Evolutionary conservation across 2,329 filamentous ascomycete genomes (phyloP).

Genomic region (Sporothrix brasiliensis): DNA sequence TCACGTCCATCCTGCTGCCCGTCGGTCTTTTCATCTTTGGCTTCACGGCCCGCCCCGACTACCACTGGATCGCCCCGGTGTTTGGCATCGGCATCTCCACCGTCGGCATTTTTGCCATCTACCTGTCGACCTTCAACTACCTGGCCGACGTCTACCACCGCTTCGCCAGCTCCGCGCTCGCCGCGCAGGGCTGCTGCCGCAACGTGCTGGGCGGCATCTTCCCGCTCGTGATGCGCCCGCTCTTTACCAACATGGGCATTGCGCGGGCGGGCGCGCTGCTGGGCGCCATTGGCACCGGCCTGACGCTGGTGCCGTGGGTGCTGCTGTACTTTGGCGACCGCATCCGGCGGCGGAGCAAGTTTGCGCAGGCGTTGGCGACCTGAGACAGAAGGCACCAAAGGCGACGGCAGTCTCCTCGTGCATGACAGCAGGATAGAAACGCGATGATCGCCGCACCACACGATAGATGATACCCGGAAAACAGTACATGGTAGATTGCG

Average conservation of each 20-base stretch:
- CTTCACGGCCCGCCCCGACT: constrained; percentile 63
- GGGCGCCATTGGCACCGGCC: constrained; percentile 67
- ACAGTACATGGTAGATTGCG: background rate
- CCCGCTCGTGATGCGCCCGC: constrained; percentile 70
- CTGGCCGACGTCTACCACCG: constrained; percentile 84
- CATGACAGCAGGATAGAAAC: background rate
- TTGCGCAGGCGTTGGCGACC: constrained; percentile 58
- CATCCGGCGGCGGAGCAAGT: constrained; percentile 75
- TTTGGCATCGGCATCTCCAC: constrained; percentile 74
- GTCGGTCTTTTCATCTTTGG: constrained; percentile 81
- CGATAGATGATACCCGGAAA: background rate
- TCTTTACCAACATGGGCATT: constrained; percentile 75
- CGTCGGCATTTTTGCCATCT: constrained; percentile 84
- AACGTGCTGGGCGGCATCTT: constrained; percentile 83
- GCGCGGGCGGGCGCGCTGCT: constrained; percentile 72
- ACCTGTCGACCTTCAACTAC: constrained; percentile 90
- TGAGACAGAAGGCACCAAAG: background rate
- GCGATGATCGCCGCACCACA: background rate
- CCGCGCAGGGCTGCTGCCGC: constrained; percentile 82
- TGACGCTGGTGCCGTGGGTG: constrained; percentile 87
- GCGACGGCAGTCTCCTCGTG: background rate
- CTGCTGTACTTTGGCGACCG: constrained; percentile 75
- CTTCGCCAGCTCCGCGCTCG: constrained; percentile 82
- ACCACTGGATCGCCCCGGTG: constrained; percentile 73
- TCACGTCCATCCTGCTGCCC: constrained; percentile 74